phyloP scores from a whole-genome alignment of 768 basidiomycete species.

The Termitomyces sp. region DNA sequence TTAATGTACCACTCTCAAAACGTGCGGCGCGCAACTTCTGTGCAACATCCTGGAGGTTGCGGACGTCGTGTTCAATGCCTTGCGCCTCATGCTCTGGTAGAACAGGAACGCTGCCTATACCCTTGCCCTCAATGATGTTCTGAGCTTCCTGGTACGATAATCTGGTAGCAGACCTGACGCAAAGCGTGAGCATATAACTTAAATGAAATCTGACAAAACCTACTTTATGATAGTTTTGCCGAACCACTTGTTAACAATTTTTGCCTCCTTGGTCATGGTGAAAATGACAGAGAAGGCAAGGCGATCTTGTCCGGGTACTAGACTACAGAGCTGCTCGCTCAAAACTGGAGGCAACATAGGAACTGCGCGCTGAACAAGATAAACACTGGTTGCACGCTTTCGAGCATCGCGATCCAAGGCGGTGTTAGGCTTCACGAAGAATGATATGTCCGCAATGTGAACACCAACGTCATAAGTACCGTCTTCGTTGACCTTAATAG shows the following conservation, averaged over 20 bases:
- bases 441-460: slow-evolving; percentile 95
- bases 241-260: slow-evolving; percentile 85
- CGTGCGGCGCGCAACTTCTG: slow-evolving; percentile 68
- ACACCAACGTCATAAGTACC: slow-evolving; percentile 91
- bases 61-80: slow-evolving; percentile 75
- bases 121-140: slow-evolving; percentile 70
- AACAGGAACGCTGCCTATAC: slow-evolving; percentile 48
- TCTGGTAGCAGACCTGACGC: slow-evolving; percentile 74
- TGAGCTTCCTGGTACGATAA: slow-evolving; percentile 82
- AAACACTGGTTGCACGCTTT: slow-evolving; percentile 95
- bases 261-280: slow-evolving; percentile 78
- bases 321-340: slow-evolving; percentile 89
- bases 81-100: slow-evolving; percentile 50
- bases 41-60: slow-evolving; percentile 60
- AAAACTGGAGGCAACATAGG: slow-evolving; percentile 97
- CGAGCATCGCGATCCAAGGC: slow-evolving; percentile 98
- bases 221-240: slow-evolving; percentile 90
- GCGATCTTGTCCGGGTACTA: slow-evolving; percentile 83
- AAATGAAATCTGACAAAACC: slow-evolving; percentile 15
- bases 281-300: slow-evolving; percentile 89
- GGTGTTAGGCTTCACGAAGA: slow-evolving; percentile 92
- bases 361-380: slow-evolving; percentile 92
- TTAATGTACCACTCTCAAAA: slow-evolving; percentile 76
- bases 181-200: slow-evolving; percentile 2
- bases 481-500: slow-evolving; percentile 84